A percentile compares a stretch with the other conserved stretches of the same genome.
Conservation (phyloP, 1,284 basidiomycete genomes). For the Melanopsichium pennsylvanicum region DNA sequence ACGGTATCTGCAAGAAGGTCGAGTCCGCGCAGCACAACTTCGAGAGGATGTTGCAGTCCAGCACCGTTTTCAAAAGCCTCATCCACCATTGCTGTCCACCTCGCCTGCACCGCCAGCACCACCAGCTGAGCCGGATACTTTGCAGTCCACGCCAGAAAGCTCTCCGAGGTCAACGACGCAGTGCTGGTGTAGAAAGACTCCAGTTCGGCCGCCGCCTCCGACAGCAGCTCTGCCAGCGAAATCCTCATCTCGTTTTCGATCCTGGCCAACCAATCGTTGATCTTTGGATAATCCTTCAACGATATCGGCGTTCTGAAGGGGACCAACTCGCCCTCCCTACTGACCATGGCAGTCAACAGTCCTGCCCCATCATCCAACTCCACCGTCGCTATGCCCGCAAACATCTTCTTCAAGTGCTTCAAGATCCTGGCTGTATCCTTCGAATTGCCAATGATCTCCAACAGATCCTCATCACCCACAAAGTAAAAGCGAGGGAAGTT, state of each 20-base stretch:
- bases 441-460: slow-evolving; percentile 99
- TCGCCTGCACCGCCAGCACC: slow-evolving; percentile 89
- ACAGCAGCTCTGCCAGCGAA: slow-evolving; percentile 84
- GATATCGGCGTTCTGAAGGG: slow-evolving; percentile 82
- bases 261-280: slow-evolving; percentile 96
- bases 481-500: slow-evolving; percentile 98
- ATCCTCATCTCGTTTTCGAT: slow-evolving; percentile 94
- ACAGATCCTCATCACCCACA: slow-evolving; percentile 96
- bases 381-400: slow-evolving; percentile 92
- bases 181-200: slow-evolving; percentile 79
- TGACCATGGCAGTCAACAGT: slow-evolving; percentile 50
- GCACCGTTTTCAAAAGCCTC: slow-evolving; percentile 72
- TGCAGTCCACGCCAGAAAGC: slow-evolving; percentile 88
- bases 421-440: slow-evolving; percentile 96
- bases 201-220: slow-evolving; percentile 79
- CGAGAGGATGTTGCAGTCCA: slow-evolving; percentile 75
- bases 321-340: slow-evolving; percentile 89
- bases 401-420: slow-evolving; percentile 99
- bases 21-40: slow-evolving; percentile 81
- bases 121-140: slow-evolving; percentile 94
- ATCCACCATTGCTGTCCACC: slow-evolving; percentile 90
- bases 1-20: slow-evolving; percentile 96
- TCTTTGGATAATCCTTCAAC: slow-evolving; percentile 91
- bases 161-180: slow-evolving; percentile 69
- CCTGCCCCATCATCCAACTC: slow-evolving; percentile 75